phyloP scores from a whole-genome alignment of 352 stramenopile species.

The Chrysophaeum taylorii region DNA sequence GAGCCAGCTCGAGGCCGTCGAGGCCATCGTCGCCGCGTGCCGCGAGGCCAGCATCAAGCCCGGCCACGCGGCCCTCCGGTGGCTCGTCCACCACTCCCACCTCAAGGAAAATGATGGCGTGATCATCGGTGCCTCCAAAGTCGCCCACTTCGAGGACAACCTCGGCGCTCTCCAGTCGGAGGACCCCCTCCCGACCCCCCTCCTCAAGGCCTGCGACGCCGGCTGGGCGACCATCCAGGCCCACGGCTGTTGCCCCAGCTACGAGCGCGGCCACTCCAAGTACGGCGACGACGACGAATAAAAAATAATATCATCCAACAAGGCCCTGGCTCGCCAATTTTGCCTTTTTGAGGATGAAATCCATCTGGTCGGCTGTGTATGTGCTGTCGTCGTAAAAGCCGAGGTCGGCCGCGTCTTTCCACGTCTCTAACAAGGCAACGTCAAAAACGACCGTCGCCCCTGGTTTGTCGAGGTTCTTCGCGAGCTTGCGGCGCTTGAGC shows the following conservation, averaged over 20 bases:
- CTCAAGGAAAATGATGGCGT: constrained; percentile 27
- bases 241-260: constrained; percentile 16
- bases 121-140: constrained; percentile 31
- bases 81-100: constrained; percentile 36
- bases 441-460: background rate
- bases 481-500: background rate
- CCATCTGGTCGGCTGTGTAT: background rate
- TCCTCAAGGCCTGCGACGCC: constrained; percentile 34
- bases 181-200: constrained; percentile 14
- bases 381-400: constrained; percentile 5
- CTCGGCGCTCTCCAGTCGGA: constrained; percentile 24
- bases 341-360: background rate
- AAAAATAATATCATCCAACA: too few relatives aligned
- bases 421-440: background rate
- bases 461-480: background rate
- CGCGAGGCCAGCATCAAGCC: constrained; percentile 21
- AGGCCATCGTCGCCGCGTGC: constrained; percentile 27
- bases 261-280: constrained; percentile 4
- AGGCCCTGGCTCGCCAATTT: too few relatives aligned
- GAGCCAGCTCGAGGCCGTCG: constrained; percentile 35
- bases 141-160: constrained; percentile 30
- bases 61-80: constrained; percentile 31
- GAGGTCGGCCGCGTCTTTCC: background rate
- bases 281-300: too few relatives aligned
- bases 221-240: constrained; percentile 26